Evolutionary conservation across 139 green algal genomes (phyloP).

Genomic region (Bryopsis sp.): DNA sequence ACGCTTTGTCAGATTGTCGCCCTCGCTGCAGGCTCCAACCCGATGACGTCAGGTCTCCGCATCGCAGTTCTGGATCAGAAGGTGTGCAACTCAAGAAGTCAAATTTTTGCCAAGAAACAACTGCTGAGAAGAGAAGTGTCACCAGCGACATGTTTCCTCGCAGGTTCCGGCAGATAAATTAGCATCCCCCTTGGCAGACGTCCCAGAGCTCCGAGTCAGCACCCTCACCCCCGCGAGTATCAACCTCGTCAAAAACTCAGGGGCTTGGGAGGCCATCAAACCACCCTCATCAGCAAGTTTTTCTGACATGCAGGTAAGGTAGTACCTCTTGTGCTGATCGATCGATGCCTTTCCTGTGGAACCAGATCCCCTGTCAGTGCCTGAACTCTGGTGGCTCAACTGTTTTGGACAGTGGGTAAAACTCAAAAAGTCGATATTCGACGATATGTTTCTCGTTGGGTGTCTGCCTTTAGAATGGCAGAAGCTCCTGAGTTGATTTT

Average conservation of each 20-base stretch:
- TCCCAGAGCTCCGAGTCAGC: conserved; percentile 54
- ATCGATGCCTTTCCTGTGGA: too few relatives aligned
- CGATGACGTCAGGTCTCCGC: conserved; percentile 35
- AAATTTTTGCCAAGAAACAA: too few relatives aligned
- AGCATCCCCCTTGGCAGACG: neutral
- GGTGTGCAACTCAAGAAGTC: conserved; percentile 23
- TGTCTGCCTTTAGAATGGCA: too few relatives aligned
- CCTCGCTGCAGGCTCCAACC: conserved; percentile 39
- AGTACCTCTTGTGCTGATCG: too few relatives aligned
- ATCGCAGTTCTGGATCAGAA: conserved; percentile 52
- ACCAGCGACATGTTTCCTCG: too few relatives aligned
- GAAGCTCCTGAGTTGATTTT: neutral
- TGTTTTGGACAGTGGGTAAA: too few relatives aligned
- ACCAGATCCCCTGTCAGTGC: too few relatives aligned
- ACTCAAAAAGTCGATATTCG: too few relatives aligned
- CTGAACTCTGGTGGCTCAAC: too few relatives aligned
- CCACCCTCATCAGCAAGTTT: conserved; percentile 36
- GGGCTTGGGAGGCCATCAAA: conserved; percentile 44
- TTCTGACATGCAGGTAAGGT: conserved; percentile 48
- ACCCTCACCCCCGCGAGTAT: conserved; percentile 62
- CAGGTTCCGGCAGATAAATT: conserved; percentile 10
- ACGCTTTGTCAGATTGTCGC: neutral
- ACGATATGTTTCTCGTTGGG: too few relatives aligned
- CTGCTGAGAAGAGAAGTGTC: too few relatives aligned
- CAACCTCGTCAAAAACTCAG: conserved; percentile 31